A percentile compares a stretch with the other conserved stretches of the same genome.
Evolutionary conservation across 1,139 yeast species (phyloP).

Genomic region (Pichia sp.): DNA sequence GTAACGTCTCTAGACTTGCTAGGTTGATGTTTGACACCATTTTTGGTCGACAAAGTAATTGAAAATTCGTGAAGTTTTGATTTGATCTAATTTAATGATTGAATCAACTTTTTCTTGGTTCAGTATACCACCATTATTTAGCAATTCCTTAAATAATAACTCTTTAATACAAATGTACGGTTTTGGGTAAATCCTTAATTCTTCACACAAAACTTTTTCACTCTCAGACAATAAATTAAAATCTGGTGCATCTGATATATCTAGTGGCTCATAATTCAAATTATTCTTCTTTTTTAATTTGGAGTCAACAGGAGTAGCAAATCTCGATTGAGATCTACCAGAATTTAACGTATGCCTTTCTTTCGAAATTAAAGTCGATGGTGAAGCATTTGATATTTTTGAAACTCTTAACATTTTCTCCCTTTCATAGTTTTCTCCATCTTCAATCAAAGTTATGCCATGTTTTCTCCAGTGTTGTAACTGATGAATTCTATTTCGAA

Average conservation of each 20-base stretch:
- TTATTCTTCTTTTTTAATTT: constrained; percentile 17
- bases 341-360: constrained; percentile 28
- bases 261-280: constrained; percentile 45
- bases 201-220: constrained; percentile 81
- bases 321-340: constrained; percentile 25
- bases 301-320: constrained; percentile 23
- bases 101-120: constrained; percentile 83
- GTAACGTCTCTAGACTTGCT: constrained; percentile 16
- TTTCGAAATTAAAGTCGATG: constrained; percentile 16
- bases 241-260: constrained; percentile 80
- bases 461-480: constrained; percentile 89
- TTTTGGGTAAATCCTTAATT: constrained; percentile 80
- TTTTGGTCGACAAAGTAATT: constrained; percentile 91
- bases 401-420: constrained; percentile 52
- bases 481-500: constrained; percentile 78
- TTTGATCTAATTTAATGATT: constrained; percentile 74
- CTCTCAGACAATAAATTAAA: constrained; percentile 75
- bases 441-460: constrained; percentile 80
- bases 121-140: constrained; percentile 76
- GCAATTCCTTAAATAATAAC: constrained; percentile 80
- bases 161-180: constrained; percentile 92
- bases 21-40: constrained; percentile 44
- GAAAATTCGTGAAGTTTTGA: constrained; percentile 79
- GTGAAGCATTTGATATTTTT: too few species aligned
- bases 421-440: constrained; percentile 80